These are phyloP conservation scores for Themeda triandra DNA, from an alignment of 176 grass and related monocot genomes.

Conservation along the genomic window DNA sequence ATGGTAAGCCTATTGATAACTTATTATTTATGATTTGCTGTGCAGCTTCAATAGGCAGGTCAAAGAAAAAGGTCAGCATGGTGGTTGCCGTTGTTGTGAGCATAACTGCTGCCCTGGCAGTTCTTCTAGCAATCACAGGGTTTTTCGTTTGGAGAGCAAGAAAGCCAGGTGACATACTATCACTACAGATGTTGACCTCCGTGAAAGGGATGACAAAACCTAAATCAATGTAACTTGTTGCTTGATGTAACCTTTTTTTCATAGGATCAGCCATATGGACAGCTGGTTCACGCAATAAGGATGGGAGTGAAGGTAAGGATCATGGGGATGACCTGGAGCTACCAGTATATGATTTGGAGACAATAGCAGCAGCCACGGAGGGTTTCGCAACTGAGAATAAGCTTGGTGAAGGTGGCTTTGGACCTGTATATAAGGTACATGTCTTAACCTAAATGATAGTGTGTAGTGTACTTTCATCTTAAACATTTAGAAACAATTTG, in stretches of 20 bases:
- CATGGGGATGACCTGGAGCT: slow-evolving; percentile 45
- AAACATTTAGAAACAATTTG: not conserved
- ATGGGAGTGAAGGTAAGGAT: slow-evolving; percentile 34
- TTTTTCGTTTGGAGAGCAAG: slow-evolving; percentile 44
- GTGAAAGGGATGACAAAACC: not conserved
- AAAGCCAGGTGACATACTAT: slow-evolving; percentile 32
- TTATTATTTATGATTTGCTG: slow-evolving; percentile 1
- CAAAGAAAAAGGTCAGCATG: slow-evolving; percentile 32
- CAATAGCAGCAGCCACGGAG: slow-evolving; percentile 40
- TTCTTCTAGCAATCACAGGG: slow-evolving; percentile 27
- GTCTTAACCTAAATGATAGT: not conserved
- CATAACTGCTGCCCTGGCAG: slow-evolving; percentile 18
- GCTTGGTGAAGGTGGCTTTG: slow-evolving; percentile 67
- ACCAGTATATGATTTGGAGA: slow-evolving; percentile 48
- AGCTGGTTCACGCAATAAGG: slow-evolving; percentile 7
- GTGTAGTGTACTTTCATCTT: not conserved
- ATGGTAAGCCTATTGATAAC: no score
- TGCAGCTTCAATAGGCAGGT: slow-evolving; percentile 29
- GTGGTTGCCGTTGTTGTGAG: slow-evolving; percentile 28
- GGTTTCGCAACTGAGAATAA: slow-evolving; percentile 53
- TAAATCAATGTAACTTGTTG: not conserved
- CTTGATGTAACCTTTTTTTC: not conserved
- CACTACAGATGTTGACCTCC: not conserved
- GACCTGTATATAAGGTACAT: slow-evolving; percentile 59
- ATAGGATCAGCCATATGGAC: slow-evolving; percentile 32